A percentile compares a stretch with the other conserved stretches of the same genome.
phyloP scores from a whole-genome alignment of 345 rosid species.

The Aethionema arabicum region DNA sequence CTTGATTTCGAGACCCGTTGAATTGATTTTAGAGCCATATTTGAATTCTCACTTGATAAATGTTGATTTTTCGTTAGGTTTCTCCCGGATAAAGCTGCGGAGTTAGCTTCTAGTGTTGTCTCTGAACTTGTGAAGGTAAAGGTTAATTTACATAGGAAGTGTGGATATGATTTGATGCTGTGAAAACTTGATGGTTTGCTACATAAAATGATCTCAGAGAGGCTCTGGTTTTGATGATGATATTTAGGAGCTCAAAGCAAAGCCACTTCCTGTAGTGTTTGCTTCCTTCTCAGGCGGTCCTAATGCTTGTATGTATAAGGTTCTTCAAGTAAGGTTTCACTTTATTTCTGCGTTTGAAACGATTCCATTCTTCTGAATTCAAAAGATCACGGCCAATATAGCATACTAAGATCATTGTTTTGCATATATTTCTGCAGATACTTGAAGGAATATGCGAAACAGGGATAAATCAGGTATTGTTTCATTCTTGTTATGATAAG shows the following conservation, averaged over 20 bases:
- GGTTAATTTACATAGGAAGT: not conserved
- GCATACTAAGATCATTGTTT: not conserved
- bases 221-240: conserved; percentile 11
- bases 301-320: conserved; percentile 87
- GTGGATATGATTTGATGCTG: not conserved
- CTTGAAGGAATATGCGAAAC: conserved; percentile 59
- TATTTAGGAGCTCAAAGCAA: conserved; percentile 68
- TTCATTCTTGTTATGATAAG: not conserved
- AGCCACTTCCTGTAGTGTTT: conserved; percentile 73
- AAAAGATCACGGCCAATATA: not conserved
- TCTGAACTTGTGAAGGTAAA: conserved; percentile 67
- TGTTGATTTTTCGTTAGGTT: conserved; percentile 54
- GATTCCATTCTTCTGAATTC: not conserved
- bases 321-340: conserved; percentile 66
- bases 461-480: conserved; percentile 50
- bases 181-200: not conserved
- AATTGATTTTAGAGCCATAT: too few relatives aligned
- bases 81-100: conserved; percentile 74
- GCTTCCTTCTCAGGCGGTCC: conserved; percentile 93
- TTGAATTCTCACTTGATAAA: not conserved
- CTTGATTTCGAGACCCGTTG: not conserved
- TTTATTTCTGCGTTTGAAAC: not conserved
- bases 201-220: conserved; percentile 11
- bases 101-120: conserved; percentile 59
- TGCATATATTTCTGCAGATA: conserved; percentile 52